A percentile compares a stretch with the other conserved stretches of the same genome.
Evolutionary conservation across 805 yeast genomes (phyloP).

Genomic region (Saccharomycopsis sp.): DNA sequence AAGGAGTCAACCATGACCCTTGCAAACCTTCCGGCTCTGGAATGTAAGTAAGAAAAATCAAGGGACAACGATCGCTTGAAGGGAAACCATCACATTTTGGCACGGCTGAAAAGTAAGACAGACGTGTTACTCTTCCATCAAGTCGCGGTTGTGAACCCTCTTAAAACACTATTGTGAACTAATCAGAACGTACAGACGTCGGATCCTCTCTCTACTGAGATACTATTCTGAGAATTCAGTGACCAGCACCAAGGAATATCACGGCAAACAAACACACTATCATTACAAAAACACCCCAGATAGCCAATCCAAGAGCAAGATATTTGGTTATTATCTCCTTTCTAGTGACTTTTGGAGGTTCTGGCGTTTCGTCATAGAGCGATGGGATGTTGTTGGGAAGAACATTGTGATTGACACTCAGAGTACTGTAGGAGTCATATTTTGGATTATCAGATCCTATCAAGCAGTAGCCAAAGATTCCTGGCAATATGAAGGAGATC

Average conservation of each 20-base stretch:
- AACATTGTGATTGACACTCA: constrained; percentile 4
- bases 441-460: constrained; percentile 40
- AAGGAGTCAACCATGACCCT: no score
- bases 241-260: constrained; percentile 30
- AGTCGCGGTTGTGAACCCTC: no score
- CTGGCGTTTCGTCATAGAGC: constrained; percentile 10
- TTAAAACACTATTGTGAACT: no score
- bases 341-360: constrained; percentile 17
- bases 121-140: no score
- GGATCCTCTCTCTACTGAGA: no score
- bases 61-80: no score
- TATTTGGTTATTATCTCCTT: constrained; percentile 34
- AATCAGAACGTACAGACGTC: no score
- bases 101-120: no score
- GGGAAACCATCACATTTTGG: no score
- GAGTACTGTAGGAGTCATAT: constrained; percentile 17
- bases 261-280: constrained; percentile 41
- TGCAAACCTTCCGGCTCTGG: no score
- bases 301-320: constrained; percentile 39
- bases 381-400: neutral
- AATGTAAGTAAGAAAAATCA: no score
- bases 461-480: constrained; percentile 72
- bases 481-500: constrained; percentile 86
- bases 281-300: constrained; percentile 59
- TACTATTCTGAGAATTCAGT: no score